A percentile compares a stretch with the other conserved stretches of the same genome.
Evolutionary conservation across 2,329 filamentous ascomycete genomes (phyloP).

Genomic region (Pseudogymnoascus sp.): DNA sequence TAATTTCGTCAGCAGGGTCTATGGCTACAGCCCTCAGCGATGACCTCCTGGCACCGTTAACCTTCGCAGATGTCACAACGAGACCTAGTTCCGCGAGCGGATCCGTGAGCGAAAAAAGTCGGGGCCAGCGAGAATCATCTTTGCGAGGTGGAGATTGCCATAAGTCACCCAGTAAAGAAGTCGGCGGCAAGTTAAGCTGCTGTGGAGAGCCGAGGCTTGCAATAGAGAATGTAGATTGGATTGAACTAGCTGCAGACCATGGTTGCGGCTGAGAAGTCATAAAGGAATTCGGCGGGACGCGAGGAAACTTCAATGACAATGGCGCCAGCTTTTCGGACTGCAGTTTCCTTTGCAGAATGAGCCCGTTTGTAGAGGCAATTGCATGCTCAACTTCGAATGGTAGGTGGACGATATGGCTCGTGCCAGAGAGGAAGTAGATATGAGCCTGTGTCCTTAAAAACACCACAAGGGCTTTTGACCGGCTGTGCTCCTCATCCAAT

Average conservation of each 20-base stretch:
- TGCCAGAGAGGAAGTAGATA: constrained; percentile 82
- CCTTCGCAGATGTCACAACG: constrained; percentile 51
- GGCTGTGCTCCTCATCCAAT: constrained; percentile 25
- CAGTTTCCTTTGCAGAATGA: constrained; percentile 79
- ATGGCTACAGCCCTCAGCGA: constrained; percentile 51
- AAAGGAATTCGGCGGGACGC: constrained; percentile 77
- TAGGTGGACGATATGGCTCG: constrained; percentile 83
- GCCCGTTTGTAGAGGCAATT: constrained; percentile 72
- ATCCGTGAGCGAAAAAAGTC: constrained; percentile 78
- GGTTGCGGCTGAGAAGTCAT: constrained; percentile 60
- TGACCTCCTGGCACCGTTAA: constrained; percentile 35
- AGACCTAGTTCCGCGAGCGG: constrained; percentile 81
- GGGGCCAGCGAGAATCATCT: constrained; percentile 58
- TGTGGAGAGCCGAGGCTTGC: constrained; percentile 52
- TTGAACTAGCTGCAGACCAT: constrained; percentile 42
- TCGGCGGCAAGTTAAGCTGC: constrained; percentile 46
- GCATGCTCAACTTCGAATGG: constrained; percentile 90
- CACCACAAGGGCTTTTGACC: constrained; percentile 71
- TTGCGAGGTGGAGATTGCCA: constrained; percentile 50
- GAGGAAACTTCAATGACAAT: constrained; percentile 50
- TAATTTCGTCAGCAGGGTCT: constrained; percentile 70
- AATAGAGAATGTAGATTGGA: constrained; percentile 49
- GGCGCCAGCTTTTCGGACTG: constrained; percentile 45
- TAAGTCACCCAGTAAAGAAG: constrained; percentile 50
- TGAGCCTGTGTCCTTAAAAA: constrained; percentile 90